Evolutionary conservation across 768 basidiomycete genomes (phyloP), one percentile per base, ranked within the genome.

Genomic region (Boletus rubescentipes): DNA sequence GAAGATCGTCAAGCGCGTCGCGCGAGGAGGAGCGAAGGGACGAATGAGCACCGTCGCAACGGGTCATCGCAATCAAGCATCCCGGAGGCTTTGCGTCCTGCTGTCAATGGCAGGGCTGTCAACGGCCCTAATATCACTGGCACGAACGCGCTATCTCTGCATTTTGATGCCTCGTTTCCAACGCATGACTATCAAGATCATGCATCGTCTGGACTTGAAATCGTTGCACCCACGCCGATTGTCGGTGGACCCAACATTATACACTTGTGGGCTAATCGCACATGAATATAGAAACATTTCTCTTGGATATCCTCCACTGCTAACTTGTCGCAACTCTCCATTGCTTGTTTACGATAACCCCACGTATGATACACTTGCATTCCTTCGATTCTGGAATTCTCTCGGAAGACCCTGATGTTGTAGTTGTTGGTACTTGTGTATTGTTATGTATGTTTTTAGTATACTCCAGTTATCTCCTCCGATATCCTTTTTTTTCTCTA

Each of bases 101-200:
- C 51, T 54, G 58, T 58, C 53, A 44, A 40, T 44, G 53, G 35
- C 46, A 64, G 61, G 51, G 56, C 32, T 47, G 55, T 38, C 55
- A 56, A 55, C 49, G 42, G 41, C 56, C 38, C 65, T 49, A 56
- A 67, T 54, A 65, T 71, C 44, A 61, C 58, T 46, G 51, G 66
- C 38, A 63, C 69, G 8, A 70, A 70, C 26, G 69, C 69, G 54
- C 55, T 70, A 65, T 72, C 70, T 38, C 66, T 70, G 51, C 64
- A 66, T 66, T 70, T 70, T 62, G 69, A 70, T 68, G 68, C 68
- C 68, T 70, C 69, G 48, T 59, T 65, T 55, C 58, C 68, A 21
- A 35, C 62, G 48, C 68, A 68, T 53, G 68, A 58, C 49, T 54
- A 62, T 35, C 55, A 51, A 47, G 32, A 23, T 26, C 63, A 60